Percentiles rank a stretch among this genome's conserved stretches.
Evolutionary conservation across 2,329 filamentous ascomycete genomes (phyloP).

Genomic region (Nemania serpens): DNA sequence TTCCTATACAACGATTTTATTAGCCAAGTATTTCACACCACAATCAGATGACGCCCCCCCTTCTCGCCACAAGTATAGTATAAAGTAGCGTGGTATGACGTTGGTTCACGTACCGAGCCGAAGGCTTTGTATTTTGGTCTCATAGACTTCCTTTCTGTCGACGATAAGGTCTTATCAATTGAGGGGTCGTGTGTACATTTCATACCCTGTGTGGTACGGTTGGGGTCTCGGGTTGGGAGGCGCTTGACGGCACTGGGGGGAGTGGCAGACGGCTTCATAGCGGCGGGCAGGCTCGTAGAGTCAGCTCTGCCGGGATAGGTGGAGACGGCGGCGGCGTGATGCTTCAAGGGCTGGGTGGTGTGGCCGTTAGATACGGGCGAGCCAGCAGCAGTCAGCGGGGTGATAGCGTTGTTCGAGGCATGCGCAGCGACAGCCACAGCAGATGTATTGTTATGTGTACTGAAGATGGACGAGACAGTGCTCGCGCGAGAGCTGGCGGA

Average conservation of each 20-base stretch:
- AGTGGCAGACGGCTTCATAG: constrained; percentile 39
- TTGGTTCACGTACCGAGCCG: constrained; percentile 64
- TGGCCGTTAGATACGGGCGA: constrained; percentile 54
- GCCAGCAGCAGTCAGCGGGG: constrained; percentile 57
- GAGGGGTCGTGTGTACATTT: constrained; percentile 66
- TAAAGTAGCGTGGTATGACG: constrained; percentile 44
- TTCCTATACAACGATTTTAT: constrained; percentile 71
- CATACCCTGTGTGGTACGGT: constrained; percentile 57
- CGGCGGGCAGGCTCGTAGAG: constrained; percentile 38
- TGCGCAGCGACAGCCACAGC: constrained; percentile 48
- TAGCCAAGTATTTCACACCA: constrained; percentile 59
- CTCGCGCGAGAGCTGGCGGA: constrained; percentile 75
- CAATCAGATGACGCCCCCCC: constrained; percentile 67
- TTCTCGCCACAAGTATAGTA: constrained; percentile 47
- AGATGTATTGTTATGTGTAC: constrained; percentile 51
- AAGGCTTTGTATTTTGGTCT: constrained; percentile 68
- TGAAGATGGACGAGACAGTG: constrained; percentile 74
- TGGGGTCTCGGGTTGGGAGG: constrained; percentile 61
- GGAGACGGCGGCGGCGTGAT: constrained; percentile 58
- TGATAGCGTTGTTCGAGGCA: constrained; percentile 51
- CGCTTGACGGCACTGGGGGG: constrained; percentile 44
- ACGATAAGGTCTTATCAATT: constrained; percentile 46
- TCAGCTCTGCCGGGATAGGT: constrained; percentile 49
- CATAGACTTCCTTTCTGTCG: constrained; percentile 61
- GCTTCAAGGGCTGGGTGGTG: constrained; percentile 55